Base-by-base conservation (phyloP, 176 grass and related monocot species). In the Juncus inflexus region DNA sequence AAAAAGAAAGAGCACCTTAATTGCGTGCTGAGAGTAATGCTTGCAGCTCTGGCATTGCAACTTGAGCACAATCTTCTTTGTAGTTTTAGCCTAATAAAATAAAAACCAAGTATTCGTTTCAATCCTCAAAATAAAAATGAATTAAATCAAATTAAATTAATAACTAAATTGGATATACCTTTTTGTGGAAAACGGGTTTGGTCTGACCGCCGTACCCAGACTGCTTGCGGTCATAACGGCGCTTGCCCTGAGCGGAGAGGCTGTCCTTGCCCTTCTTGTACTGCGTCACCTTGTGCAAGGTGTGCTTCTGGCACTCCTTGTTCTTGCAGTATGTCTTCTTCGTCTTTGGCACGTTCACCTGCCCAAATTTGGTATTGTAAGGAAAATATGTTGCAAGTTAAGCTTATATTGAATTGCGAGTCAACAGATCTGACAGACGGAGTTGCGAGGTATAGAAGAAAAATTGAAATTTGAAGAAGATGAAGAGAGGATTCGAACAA, bases 271-370 rank as follows among this genome's bases (percentile, higher is more conserved):
- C 92, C 75, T 96, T 96, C 74, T 96, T 91, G 76, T 91, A 96
- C 40, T 96, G 92, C 5, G 92, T 91, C 6, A 96, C 87, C 72
- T 96, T 96, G 74, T 91, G 92, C 50, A 96, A 77, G 5, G 87
- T 96, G 79, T 96, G 92, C 84, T 96, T 96, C 76, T 1, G 79
- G 79, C 92, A 96, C 42, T 87, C 84, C 72, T 96, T 96, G 82
- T 91, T 96, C 85, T 89, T 91, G 82, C 84, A 96, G 67, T 91
- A 91, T 13, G 92, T 96, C 77, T 91, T 96, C 87, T 86, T 96
- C 61, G 82, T 91, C 79, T 96, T 96, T 0, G 92, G 92, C 68
- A 96, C 84, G 35, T 96, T 96, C 77, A 96, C 92, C 84, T 96
- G 12, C 12, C 80, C 2, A 45, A 47, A 47, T 47, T n/a, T n/a